These are phyloP conservation scores for Penicillium flavigenum DNA, from an alignment of 495 filamentous ascomycete genomes.

Conservation along the genomic window DNA sequence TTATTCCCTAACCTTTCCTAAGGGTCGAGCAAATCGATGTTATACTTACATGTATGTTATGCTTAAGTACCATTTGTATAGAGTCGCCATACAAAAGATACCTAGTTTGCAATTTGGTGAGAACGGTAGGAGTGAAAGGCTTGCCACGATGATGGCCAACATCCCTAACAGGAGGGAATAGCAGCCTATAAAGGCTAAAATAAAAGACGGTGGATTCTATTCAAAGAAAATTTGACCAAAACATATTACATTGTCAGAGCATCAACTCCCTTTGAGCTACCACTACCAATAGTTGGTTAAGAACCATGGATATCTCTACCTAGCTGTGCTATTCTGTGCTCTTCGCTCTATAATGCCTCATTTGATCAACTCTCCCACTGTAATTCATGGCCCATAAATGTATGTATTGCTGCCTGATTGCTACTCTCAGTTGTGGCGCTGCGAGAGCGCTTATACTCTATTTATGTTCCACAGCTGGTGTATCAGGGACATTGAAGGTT, in stretches of 20 bases:
- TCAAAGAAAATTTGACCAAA: not conserved
- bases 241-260: not conserved
- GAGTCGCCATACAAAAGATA: too few relatives aligned
- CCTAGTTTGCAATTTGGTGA: too few relatives aligned
- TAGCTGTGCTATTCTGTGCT: not conserved
- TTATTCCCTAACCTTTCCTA: too few relatives aligned
- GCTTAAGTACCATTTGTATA: too few relatives aligned
- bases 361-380: not conserved
- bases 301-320: not conserved
- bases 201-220: not conserved
- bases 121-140: too few relatives aligned
- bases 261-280: not conserved
- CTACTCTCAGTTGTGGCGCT: slow-evolving; percentile 13
- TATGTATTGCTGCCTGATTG: not conserved
- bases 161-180: not conserved
- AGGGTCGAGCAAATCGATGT: too few relatives aligned
- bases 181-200: not conserved
- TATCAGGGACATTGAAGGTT: slow-evolving; percentile 12
- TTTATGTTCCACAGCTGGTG: slow-evolving; percentile 24
- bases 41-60: too few relatives aligned
- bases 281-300: not conserved
- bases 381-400: not conserved
- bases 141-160: not conserved
- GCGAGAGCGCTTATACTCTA: slow-evolving; percentile 24
- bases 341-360: not conserved